Evolutionary conservation across 1,139 yeast species (phyloP), one percentile per base, ranked within the genome.

Genomic region (Casaregolazyma lundiana): DNA sequence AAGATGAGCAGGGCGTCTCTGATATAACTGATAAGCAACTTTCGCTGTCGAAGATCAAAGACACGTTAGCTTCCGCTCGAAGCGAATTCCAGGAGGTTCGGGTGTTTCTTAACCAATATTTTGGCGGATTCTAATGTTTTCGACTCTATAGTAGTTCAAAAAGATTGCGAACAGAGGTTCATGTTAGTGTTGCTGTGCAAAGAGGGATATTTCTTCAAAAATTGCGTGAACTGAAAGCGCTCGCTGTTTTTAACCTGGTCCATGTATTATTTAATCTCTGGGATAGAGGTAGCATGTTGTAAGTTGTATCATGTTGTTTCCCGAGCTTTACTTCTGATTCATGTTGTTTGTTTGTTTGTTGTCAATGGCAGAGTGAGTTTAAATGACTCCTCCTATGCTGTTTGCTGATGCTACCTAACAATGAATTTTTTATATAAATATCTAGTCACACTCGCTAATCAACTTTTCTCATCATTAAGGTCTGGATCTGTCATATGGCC

Each of bases 1-100:
- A 64, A 59, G 73, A 67, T 53, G 69, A 65, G 49, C 56, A 63
- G 18, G 69, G 71, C 5, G 51, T 60, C 3, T 50, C 54, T 2
- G 65, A 63, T 30, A 56, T 66, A 34, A 51, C 53, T 21, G 64
- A 60, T 43, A 55, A 54, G 16, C 56, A 53, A 6, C 43, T 51
- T 15, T 57, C 64, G 42, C 53, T 68, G 32, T 56, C 56, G 15
- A 55, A 60, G 35, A 64, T 65, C 44, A 47, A 41, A 29, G 26
- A 51, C 17, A 57, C 59, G n/a, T 47, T 64, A 19, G 45, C 26
- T 11, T 43, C 46, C 18, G 70, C 66, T 24, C 59, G 67, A 30
- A 45, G 46, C 4, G 71, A 69, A 46, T 69, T 67, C 52, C 53
- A 52, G 19, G 66, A 64, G 50, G 60, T 63, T 35, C 58, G 58